Conservation (phyloP, 495 filamentous ascomycete species). For the Hypoxylon fragiforme region DNA sequence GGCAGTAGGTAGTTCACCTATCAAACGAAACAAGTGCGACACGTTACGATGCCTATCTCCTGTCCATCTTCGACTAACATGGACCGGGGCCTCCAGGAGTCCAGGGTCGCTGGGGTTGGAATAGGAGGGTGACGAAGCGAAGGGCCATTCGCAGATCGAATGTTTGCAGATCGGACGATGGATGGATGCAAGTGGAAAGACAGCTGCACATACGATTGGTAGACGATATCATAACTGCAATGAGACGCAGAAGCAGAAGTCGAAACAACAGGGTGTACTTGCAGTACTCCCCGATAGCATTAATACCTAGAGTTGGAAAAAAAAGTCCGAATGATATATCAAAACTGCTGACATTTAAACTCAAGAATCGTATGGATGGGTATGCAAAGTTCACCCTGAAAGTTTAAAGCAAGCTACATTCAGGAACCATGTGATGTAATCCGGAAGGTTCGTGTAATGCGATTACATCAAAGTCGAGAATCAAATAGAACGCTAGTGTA, state of each 20-base stretch:
- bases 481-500: constrained; percentile 12
- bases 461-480: constrained; percentile 24
- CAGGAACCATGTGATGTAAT: constrained; percentile 23
- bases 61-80: constrained; percentile 18
- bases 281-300: no score
- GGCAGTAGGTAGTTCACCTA: no score
- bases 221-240: background rate
- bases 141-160: constrained; percentile 18
- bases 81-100: no score
- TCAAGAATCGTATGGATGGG: background rate
- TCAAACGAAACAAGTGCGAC: constrained; percentile 7
- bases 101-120: background rate
- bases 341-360: no score
- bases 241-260: constrained; percentile 12
- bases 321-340: no score
- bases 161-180: constrained; percentile 32
- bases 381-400: background rate
- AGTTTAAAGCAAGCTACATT: background rate
- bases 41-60: constrained; percentile 19
- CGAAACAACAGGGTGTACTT: no score
- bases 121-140: constrained; percentile 1
- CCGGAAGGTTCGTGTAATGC: constrained; percentile 1
- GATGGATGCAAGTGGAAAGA: constrained; percentile 7
- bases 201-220: constrained; percentile 16
- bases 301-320: no score